phyloP scores from a whole-genome alignment of 805 yeast genomes.

The Candida maris region DNA sequence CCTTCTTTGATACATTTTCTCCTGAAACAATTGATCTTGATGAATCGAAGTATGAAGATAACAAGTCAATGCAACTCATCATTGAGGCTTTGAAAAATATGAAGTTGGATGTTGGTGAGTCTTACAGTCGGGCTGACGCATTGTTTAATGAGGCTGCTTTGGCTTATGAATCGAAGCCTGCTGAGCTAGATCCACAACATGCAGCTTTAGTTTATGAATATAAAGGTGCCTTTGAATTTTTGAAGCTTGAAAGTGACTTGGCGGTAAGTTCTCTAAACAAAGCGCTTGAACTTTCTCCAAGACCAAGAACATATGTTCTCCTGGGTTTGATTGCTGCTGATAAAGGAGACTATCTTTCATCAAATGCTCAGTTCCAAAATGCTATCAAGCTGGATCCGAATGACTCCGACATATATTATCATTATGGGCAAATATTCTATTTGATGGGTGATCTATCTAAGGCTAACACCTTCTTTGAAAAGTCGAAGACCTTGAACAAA shows the following conservation, averaged over 20 bases:
- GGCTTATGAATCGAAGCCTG: slow-evolving; percentile 33
- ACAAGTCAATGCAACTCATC: slow-evolving; percentile 62
- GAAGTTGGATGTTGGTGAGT: slow-evolving; percentile 47
- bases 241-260: slow-evolving; percentile 65
- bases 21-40: slow-evolving; percentile 45
- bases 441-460: slow-evolving; percentile 67
- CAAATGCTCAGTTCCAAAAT: slow-evolving; percentile 61
- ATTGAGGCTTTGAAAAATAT: slow-evolving; percentile 57
- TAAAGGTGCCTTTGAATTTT: slow-evolving; percentile 76
- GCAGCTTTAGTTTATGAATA: slow-evolving; percentile 81
- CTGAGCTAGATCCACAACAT: slow-evolving; percentile 34
- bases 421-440: slow-evolving; percentile 88
- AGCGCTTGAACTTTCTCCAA: slow-evolving; percentile 65
- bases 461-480: slow-evolving; percentile 72
- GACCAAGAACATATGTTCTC: slow-evolving; percentile 78
- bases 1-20: slow-evolving; percentile 85
- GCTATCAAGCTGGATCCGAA: slow-evolving; percentile 69
- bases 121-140: slow-evolving; percentile 60
- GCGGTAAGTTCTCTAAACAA: slow-evolving; percentile 63
- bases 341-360: slow-evolving; percentile 56
- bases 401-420: slow-evolving; percentile 84
- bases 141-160: slow-evolving; percentile 56
- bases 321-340: slow-evolving; percentile 84
- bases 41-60: slow-evolving; percentile 47
- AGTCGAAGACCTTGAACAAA: slow-evolving; percentile 71